phyloP scores from a whole-genome alignment of 1,139 yeast species.

The Yamadazyma aaseri region DNA sequence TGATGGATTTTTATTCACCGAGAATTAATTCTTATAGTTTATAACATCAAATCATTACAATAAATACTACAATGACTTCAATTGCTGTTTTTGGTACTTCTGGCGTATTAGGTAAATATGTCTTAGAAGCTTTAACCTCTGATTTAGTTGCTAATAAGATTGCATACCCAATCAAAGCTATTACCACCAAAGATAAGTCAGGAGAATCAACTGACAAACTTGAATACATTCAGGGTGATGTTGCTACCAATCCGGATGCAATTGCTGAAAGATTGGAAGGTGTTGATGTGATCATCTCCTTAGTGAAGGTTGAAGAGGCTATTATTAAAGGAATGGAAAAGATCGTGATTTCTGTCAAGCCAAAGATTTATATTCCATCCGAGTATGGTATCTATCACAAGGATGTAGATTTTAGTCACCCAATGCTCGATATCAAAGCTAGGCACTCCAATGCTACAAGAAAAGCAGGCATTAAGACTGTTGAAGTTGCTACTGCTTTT shows the following conservation, averaged over 20 bases:
- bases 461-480: slow-evolving; percentile 49
- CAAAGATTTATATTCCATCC: slow-evolving; percentile 59
- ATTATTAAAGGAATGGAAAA: slow-evolving; percentile 26
- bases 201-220: slow-evolving; percentile 34
- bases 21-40: not conserved
- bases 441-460: slow-evolving; percentile 41
- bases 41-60: not conserved
- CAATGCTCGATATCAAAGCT: slow-evolving; percentile 36
- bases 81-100: slow-evolving; percentile 55
- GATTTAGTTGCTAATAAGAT: slow-evolving; percentile 43
- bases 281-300: slow-evolving; percentile 51
- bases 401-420: slow-evolving; percentile 25
- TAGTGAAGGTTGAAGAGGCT: slow-evolving; percentile 29
- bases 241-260: slow-evolving; percentile 22
- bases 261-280: slow-evolving; percentile 40
- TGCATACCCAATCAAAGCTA: slow-evolving; percentile 48
- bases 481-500: slow-evolving; percentile 44
- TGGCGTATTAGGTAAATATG: slow-evolving; percentile 52
- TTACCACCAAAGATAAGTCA: slow-evolving; percentile 45
- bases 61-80: slow-evolving; percentile 18
- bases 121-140: slow-evolving; percentile 43
- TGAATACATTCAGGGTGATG: slow-evolving; percentile 36
- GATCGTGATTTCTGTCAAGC: slow-evolving; percentile 40
- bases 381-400: slow-evolving; percentile 54
- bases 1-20: no score